Evolutionary conservation across 1,284 basidiomycete species (phyloP).

Genomic region (Cryptococcus maquisensis): DNA sequence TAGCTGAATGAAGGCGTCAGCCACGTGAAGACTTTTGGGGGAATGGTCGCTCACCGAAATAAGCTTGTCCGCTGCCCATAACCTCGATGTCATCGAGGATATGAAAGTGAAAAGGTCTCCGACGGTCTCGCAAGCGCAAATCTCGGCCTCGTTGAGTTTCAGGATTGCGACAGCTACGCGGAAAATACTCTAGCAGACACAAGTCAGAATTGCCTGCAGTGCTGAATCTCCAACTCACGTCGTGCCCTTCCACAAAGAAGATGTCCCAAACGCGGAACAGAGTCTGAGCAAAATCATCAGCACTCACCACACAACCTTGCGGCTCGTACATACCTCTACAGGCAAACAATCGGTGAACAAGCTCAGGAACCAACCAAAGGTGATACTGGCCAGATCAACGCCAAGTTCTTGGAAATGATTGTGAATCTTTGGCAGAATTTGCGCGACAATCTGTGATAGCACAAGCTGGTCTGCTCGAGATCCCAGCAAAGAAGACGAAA

Average conservation of each 20-base stretch:
- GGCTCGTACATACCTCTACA: constrained; percentile 68
- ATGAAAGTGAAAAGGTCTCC: constrained; percentile 81
- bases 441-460: constrained; percentile 77
- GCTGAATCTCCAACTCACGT: constrained; percentile 54
- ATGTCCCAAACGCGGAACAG: constrained; percentile 90
- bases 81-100: constrained; percentile 77
- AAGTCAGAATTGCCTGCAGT: background rate
- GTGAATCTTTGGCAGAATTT: constrained; percentile 69
- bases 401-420: constrained; percentile 72
- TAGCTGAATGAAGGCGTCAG: constrained; percentile 17
- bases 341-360: constrained; percentile 95
- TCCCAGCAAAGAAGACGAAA: constrained; percentile 74
- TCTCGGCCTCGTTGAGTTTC: constrained; percentile 73
- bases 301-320: background rate
- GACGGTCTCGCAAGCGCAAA: constrained; percentile 74
- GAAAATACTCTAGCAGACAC: constrained; percentile 56
- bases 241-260: constrained; percentile 89
- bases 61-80: constrained; percentile 88
- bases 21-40: background rate
- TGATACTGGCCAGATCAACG: constrained; percentile 88
- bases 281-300: constrained; percentile 54
- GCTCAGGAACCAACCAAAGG: constrained; percentile 97
- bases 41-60: constrained; percentile 62
- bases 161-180: constrained; percentile 83
- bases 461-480: constrained; percentile 92